Evolutionary conservation across 306 rosid genomes (phyloP).

Genomic region (Prunus mongolica): DNA sequence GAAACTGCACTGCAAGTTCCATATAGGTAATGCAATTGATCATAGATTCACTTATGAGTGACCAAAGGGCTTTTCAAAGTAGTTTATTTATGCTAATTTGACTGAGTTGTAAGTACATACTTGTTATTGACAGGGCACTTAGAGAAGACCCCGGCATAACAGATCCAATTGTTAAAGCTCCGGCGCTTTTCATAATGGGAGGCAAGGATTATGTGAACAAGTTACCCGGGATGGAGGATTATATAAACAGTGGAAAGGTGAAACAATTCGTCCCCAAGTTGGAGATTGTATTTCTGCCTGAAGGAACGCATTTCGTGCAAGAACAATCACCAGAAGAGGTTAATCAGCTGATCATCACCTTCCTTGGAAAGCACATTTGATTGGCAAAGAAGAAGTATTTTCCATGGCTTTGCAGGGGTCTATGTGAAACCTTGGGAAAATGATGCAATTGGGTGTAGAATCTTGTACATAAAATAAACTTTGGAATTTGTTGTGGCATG

Average conservation of each 20-base stretch:
- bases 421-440: background rate
- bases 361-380: constrained; percentile 58
- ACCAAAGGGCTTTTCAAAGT: too few species aligned
- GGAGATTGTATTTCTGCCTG: constrained; percentile 55
- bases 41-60: background rate
- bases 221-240: constrained; percentile 67
- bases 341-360: constrained; percentile 59
- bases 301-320: constrained; percentile 88
- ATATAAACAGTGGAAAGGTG: constrained; percentile 45
- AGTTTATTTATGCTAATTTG: background rate
- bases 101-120: background rate
- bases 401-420: background rate
- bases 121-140: constrained; percentile 42
- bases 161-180: constrained; percentile 48
- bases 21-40: constrained; percentile 48
- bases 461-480: background rate
- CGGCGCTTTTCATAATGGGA: constrained; percentile 60
- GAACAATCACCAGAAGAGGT: constrained; percentile 70
- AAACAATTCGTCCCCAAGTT: constrained; percentile 51
- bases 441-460: background rate
- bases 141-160: constrained; percentile 32
- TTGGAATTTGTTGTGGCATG: background rate
- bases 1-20: constrained; percentile 65
- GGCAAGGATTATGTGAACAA: constrained; percentile 54
- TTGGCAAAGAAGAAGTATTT: too few species aligned